Conservation (phyloP, 768 basidiomycete species). For the Cystobasidium ongulense region DNA sequence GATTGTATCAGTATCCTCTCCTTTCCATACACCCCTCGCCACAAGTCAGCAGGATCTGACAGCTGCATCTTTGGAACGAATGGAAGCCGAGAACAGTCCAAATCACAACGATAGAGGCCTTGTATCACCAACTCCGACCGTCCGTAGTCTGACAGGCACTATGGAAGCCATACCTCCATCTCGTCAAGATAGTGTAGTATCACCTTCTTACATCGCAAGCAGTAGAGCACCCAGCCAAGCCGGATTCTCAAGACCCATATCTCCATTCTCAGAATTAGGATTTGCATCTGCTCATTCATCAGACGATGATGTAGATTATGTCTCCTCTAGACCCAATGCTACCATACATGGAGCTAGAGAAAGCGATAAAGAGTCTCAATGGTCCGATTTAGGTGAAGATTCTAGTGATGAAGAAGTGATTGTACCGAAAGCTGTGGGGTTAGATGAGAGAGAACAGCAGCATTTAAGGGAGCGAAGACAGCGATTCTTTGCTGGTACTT, state of each 20-base stretch:
- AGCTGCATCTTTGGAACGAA: background rate
- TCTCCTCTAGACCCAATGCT: background rate
- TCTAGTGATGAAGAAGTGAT: slow-evolving; percentile 1
- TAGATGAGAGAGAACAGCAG: background rate
- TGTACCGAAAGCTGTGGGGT: background rate
- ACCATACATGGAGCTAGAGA: background rate
- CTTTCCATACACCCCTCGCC: background rate
- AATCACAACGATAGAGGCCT: background rate
- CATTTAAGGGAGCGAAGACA: background rate
- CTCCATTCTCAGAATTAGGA: background rate
- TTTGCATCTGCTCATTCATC: background rate
- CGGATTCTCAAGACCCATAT: background rate
- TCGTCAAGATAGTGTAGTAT: background rate
- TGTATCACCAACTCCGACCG: slow-evolving; percentile 1
- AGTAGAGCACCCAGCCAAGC: background rate
- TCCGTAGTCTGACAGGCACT: background rate
- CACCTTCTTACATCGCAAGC: background rate
- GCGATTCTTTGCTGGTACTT: background rate
- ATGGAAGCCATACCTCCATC: background rate
- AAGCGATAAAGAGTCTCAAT: slow-evolving; percentile 21
- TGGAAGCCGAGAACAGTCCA: background rate
- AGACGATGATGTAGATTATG: background rate
- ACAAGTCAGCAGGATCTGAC: background rate
- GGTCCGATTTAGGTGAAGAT: slow-evolving; percentile 28
- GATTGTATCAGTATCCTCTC: too few relatives aligned